phyloP scores from a whole-genome alignment of 2,329 filamentous ascomycete species.

The Alternaria sp. region DNA sequence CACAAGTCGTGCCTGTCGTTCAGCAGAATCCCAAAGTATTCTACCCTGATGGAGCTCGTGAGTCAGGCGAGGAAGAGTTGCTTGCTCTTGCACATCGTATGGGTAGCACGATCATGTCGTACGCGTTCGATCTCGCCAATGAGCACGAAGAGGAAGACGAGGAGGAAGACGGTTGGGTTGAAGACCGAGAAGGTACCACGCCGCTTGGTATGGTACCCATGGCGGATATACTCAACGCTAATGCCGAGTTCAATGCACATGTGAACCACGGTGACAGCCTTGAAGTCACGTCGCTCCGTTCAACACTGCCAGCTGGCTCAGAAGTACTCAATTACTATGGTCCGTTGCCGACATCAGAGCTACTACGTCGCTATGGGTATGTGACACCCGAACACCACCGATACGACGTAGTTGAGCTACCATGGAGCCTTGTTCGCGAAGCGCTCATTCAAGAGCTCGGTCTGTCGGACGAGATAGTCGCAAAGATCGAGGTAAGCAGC shows the following conservation, averaged over 20 bases:
- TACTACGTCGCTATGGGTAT: slow-evolving; percentile 35
- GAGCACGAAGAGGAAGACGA: slow-evolving; percentile 27
- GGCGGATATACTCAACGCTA: slow-evolving; percentile 36
- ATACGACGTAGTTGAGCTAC: slow-evolving; percentile 32
- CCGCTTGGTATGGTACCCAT: slow-evolving; percentile 39
- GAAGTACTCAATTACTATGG: slow-evolving; percentile 39
- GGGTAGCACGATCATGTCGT: slow-evolving; percentile 37
- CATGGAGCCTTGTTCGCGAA: slow-evolving; percentile 23
- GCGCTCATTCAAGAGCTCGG: slow-evolving; percentile 14
- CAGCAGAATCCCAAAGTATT: slow-evolving; percentile 19
- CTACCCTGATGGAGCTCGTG: slow-evolving; percentile 11
- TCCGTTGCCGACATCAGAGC: slow-evolving; percentile 32
- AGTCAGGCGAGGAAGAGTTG: slow-evolving; percentile 20
- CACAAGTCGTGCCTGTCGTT: slow-evolving; percentile 27
- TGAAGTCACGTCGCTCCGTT: slow-evolving; percentile 7
- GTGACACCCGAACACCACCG: slow-evolving; percentile 30
- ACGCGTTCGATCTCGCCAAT: slow-evolving; percentile 35
- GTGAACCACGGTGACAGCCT: slow-evolving; percentile 33
- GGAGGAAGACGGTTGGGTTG: slow-evolving; percentile 36
- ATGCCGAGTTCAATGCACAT: slow-evolving; percentile 37
- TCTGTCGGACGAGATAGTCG: slow-evolving; percentile 10
- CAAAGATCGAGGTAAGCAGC: slow-evolving; percentile 16
- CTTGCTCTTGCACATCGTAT: slow-evolving; percentile 33
- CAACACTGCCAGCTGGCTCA: slow-evolving; percentile 14
- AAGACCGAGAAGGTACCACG: slow-evolving; percentile 33